Conservation (phyloP, 2,329 filamentous ascomycete species). For the Penicillium capsulatum region DNA sequence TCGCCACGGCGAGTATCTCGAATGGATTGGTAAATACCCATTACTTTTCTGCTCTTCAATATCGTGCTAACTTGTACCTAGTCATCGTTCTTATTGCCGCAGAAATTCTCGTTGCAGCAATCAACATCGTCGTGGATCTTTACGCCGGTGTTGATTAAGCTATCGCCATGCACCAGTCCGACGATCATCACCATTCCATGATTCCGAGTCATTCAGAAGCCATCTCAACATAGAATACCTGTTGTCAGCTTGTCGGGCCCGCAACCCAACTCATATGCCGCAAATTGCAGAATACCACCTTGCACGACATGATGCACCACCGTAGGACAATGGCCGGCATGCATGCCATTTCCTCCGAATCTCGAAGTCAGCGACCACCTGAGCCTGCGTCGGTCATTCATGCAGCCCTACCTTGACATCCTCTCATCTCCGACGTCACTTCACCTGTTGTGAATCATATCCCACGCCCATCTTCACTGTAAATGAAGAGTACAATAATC, state of each 20-base stretch:
- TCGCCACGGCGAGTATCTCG: conserved; percentile 81
- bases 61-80: conserved; percentile 34
- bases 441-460: no score
- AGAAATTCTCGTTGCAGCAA: conserved; percentile 84
- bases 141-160: conserved; percentile 63
- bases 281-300: not conserved
- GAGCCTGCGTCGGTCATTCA: no score
- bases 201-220: no score
- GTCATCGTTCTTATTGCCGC: conserved; percentile 95
- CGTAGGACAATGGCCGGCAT: no score
- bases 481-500: conserved; percentile 11
- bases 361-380: no score
- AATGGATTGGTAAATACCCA: conserved; percentile 72
- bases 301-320: not conserved
- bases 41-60: not conserved
- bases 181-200: no score
- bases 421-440: not conserved
- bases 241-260: no score
- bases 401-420: no score
- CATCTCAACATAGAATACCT: no score
- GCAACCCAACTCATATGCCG: no score
- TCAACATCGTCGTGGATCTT: conserved; percentile 93
- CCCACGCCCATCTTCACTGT: conserved; percentile 10
- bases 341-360: no score
- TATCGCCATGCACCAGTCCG: not conserved